phyloP scores from a whole-genome alignment of 139 green algal species.

The Raphidocelis subcapitata region DNA sequence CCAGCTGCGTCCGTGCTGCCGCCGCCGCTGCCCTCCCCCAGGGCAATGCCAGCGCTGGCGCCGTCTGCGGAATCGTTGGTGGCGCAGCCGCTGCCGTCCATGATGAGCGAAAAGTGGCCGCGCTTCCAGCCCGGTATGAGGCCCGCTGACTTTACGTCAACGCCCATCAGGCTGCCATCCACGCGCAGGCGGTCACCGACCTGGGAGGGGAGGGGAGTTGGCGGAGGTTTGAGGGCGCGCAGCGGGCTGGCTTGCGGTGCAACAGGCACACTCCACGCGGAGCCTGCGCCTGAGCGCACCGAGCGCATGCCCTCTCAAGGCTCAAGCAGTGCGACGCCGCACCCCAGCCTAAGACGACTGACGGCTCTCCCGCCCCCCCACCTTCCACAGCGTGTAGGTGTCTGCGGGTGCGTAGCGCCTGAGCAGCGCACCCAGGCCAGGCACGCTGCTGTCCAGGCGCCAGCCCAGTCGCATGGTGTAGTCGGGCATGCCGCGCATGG shows the following conservation, averaged over 20 bases:
- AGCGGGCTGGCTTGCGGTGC: too few relatives aligned
- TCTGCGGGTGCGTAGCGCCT: slow-evolving; percentile 73
- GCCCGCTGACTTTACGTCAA: slow-evolving; percentile 41
- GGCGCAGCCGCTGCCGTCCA: slow-evolving; percentile 61
- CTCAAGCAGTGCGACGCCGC: too few relatives aligned
- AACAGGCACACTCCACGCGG: too few relatives aligned
- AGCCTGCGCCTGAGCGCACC: background rate
- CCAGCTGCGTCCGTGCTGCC: background rate
- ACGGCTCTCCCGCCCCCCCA: too few relatives aligned
- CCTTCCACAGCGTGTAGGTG: slow-evolving; percentile 75
- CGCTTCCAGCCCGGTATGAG: slow-evolving; percentile 77
- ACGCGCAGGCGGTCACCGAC: slow-evolving; percentile 19
- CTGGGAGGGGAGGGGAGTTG: too few relatives aligned
- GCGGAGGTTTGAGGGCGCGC: too few relatives aligned
- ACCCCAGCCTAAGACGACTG: too few relatives aligned
- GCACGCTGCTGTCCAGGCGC: slow-evolving; percentile 64
- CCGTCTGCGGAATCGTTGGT: too few relatives aligned
- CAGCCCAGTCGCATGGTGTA: slow-evolving; percentile 73
- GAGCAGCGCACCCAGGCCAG: slow-evolving; percentile 71
- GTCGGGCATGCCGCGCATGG: slow-evolving; percentile 57
- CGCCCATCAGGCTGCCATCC: slow-evolving; percentile 58
- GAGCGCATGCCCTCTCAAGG: too few relatives aligned
- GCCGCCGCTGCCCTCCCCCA: background rate
- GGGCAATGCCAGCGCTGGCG: too few relatives aligned
- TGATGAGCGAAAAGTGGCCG: slow-evolving; percentile 75